Base-by-base conservation (phyloP, 169 alveolate species). In the Cryptosporidium bovis region DNA sequence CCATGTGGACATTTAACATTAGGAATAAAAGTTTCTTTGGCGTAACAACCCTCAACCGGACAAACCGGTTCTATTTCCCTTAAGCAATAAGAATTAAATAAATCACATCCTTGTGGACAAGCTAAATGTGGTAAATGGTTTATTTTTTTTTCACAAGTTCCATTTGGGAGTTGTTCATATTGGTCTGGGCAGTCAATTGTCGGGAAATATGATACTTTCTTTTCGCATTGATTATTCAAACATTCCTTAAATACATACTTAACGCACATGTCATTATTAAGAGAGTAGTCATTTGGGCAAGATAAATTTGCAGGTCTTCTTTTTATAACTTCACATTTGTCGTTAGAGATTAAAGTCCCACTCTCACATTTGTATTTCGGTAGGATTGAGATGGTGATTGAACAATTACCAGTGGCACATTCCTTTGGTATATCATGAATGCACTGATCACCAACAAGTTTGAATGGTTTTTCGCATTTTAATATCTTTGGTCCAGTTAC, bases 391-490 rank as follows among this genome's bases (percentile, higher is more conserved):
- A 62, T 77, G 18, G 77, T n/a, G 5, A 60, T 64, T 3, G 85
- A 77, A 40, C 85, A 77, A 55, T 77, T 77, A 16, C 51, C 85
- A 58, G 64, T 56, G 18, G 71, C 58, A 24, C 85, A 77, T 48
- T 60, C 71, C 50, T 77, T 77, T 20, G 85, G 55, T 13, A 62
- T 60, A 46, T 77, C 33, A 29, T 77, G 85, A 31, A 77, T 66
- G 27, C 85, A 77, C 33, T 77, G 85, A 20, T 77, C 85, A 31
- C 85, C 85, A 29, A 77, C 20, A n/a, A 77, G 29, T 62, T 77
- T 77, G 31, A 77, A 77, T 8, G 85, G 85, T 77, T 62, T 62
- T 15, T 16, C 29, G 46, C 85, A 77, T 44, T 60, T 77, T 44
- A 77, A 77, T 16, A 60, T 77, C 20, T 77, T 68, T 40, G 85